A percentile compares a stretch with the other conserved stretches of the same genome.
These are phyloP conservation scores for Orychophragmus violaceus DNA, from an alignment of 345 rosid genomes.

Conservation along the genomic window DNA sequence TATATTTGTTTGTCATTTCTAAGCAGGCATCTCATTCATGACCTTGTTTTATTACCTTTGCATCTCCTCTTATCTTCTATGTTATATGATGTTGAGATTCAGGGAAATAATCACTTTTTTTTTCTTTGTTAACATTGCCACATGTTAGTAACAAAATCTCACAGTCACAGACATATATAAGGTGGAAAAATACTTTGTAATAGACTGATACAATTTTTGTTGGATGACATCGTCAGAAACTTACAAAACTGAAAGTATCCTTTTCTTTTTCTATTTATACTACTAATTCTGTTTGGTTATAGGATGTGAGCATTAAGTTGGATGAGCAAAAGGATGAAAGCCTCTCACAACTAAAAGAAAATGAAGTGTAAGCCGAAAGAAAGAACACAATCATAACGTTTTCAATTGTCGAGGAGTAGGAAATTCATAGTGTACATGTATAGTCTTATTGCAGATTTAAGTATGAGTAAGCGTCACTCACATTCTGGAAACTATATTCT, in stretches of 20 bases:
- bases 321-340: conserved; percentile 91
- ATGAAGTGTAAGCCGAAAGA: conserved; percentile 76
- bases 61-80: neutral
- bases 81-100: neutral
- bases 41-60: too few species aligned
- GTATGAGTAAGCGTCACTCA: too few species aligned
- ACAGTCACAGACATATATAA: too few species aligned
- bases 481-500: too few species aligned
- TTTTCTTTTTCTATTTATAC: neutral
- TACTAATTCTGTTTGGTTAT: conserved; percentile 16
- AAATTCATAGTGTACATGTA: neutral
- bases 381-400: too few species aligned
- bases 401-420: too few species aligned
- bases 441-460: too few species aligned
- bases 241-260: neutral
- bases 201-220: neutral
- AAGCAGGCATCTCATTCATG: neutral
- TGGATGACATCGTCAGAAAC: too few species aligned
- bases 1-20: neutral
- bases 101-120: neutral
- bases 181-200: too few species aligned
- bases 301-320: conserved; percentile 87
- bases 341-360: conserved; percentile 80
- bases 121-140: too few species aligned
- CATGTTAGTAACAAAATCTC: neutral